phyloP scores from a whole-genome alignment of 176 grass and related monocot species.

The Ensete glaucum region DNA sequence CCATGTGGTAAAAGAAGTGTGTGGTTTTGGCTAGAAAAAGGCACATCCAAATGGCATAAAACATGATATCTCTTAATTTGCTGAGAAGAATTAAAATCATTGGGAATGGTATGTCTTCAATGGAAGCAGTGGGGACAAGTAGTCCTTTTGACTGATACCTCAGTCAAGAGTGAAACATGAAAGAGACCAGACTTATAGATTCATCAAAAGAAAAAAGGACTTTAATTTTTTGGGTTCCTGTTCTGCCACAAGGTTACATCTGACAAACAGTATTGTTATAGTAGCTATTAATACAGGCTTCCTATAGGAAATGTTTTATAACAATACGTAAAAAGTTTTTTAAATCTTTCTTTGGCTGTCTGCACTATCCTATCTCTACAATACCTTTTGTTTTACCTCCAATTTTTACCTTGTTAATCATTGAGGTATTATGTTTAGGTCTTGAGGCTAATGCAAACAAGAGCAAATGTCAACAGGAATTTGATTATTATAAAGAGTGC shows the following conservation, averaged over 20 bases:
- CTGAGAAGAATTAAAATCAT: no score
- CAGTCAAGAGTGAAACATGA: no score
- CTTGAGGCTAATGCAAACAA: conserved; percentile 64
- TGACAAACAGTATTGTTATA: not conserved
- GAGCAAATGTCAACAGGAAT: conserved; percentile 84
- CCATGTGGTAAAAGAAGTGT: no score
- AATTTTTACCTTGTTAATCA: not conserved
- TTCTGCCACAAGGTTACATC: no score
- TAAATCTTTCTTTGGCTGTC: not conserved
- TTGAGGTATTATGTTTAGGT: conserved; percentile 31
- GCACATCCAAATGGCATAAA: no score
- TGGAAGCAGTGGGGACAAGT: no score
- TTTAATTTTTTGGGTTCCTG: not conserved
- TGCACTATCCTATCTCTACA: not conserved
- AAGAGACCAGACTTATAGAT: no score
- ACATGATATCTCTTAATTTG: no score
- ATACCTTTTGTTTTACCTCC: conserved; percentile 1
- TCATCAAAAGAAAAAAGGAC: not conserved
- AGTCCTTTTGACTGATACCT: no score
- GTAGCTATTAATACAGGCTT: not conserved
- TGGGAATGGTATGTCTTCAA: no score
- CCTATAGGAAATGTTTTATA: not conserved
- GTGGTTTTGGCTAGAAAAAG: no score
- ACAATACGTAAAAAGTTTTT: not conserved
- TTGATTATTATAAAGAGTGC: conserved; percentile 87